phyloP scores from a whole-genome alignment of 306 rosid species.

The Hippophae rhamnoides region DNA sequence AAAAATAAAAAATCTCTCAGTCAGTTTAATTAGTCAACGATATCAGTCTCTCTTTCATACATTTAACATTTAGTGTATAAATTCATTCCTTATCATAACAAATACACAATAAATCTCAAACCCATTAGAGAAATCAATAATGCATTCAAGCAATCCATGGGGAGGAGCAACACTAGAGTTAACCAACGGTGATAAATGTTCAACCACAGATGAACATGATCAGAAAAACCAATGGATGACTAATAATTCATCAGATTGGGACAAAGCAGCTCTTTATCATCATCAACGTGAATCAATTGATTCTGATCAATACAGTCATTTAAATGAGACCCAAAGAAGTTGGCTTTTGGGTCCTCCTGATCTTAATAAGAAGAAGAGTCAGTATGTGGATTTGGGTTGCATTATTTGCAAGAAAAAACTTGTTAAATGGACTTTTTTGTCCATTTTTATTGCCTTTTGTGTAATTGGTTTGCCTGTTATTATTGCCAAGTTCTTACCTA shows the following conservation, averaged over 20 bases:
- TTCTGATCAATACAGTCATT: neutral
- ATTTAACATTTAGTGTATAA: no score
- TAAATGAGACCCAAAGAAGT: conserved; percentile 39
- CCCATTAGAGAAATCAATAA: neutral
- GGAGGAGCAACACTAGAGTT: conserved; percentile 32
- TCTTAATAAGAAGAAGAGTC: conserved; percentile 23
- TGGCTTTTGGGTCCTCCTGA: conserved; percentile 34
- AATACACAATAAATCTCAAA: neutral
- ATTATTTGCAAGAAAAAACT: conserved; percentile 30
- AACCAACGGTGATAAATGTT: neutral
- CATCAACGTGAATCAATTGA: neutral
- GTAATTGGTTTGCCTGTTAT: conserved; percentile 48
- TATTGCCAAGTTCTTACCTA: conserved; percentile 29
- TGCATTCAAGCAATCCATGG: conserved; percentile 50
- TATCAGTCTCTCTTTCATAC: no score
- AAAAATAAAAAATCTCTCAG: no score
- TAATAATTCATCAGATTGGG: conserved; percentile 24
- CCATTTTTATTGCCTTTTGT: conserved; percentile 25
- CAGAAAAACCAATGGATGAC: neutral
- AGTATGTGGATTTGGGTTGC: conserved; percentile 58
- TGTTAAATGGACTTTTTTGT: conserved; percentile 28
- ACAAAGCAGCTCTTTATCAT: conserved; percentile 34
- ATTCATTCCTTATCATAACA: no score
- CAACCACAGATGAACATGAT: neutral
- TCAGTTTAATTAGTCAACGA: no score